A percentile compares a stretch with the other conserved stretches of the same genome.
phyloP scores from a whole-genome alignment of 202 grass and related monocot genomes.

The Schoenoplectus tabernaemontani region DNA sequence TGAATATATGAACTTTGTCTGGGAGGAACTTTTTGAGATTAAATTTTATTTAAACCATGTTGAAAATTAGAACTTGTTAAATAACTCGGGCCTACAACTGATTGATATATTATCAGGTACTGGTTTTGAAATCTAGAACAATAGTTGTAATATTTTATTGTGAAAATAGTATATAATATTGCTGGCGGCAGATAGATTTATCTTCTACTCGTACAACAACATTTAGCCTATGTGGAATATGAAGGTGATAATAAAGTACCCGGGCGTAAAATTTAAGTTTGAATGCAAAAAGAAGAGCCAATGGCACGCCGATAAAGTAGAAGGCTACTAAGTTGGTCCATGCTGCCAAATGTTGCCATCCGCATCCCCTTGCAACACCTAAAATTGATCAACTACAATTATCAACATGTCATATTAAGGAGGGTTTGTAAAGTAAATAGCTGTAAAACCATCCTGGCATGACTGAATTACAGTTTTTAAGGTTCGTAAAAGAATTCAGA shows the following conservation, averaged over 20 bases:
- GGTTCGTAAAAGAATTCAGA: background rate
- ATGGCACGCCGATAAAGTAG: conserved; percentile 72
- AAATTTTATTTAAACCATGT: too few relatives aligned
- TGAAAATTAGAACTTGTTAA: too few relatives aligned
- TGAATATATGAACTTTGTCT: too few relatives aligned
- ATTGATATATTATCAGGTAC: background rate
- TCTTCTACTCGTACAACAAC: background rate
- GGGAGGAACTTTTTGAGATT: too few relatives aligned
- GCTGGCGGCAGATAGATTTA: background rate
- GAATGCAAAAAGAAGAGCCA: conserved; percentile 64
- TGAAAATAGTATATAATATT: background rate
- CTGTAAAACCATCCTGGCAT: background rate
- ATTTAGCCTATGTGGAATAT: background rate
- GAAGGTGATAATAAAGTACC: conserved; percentile 14
- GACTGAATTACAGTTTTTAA: background rate
- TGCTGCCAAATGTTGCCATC: conserved; percentile 89
- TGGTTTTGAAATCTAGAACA: background rate
- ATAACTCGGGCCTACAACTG: background rate
- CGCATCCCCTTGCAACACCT: conserved; percentile 85
- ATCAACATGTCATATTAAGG: background rate
- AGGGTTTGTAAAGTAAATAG: background rate
- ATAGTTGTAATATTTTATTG: background rate
- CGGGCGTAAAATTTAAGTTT: conserved; percentile 42
- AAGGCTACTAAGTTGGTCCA: conserved; percentile 85
- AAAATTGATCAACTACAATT: conserved; percentile 9